Evolutionary conservation across 75 land plant species (phyloP).

Genomic region (Pinus taeda): DNA sequence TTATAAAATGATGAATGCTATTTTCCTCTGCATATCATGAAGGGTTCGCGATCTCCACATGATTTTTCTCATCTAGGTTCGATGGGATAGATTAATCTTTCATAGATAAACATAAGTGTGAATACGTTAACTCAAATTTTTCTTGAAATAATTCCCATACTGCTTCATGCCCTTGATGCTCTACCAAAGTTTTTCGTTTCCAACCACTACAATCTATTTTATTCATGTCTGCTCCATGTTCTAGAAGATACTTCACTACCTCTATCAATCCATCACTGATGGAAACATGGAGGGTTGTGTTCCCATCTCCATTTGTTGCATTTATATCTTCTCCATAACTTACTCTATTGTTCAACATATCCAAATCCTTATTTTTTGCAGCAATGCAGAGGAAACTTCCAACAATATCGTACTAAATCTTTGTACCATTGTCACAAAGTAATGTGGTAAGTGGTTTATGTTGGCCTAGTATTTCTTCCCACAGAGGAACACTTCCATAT

Average conservation of each 20-base stretch:
- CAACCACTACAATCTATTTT: constrained; percentile 22
- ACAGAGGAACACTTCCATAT: constrained; percentile 72
- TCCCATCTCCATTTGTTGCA: constrained; percentile 36
- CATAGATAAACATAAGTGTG: neutral
- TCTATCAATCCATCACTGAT: constrained; percentile 39
- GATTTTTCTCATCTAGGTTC: no score
- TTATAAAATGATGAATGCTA: no score
- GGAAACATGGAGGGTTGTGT: constrained; percentile 73
- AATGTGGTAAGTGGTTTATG: constrained; percentile 37
- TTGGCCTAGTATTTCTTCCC: constrained; percentile 60
- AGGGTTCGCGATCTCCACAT: no score
- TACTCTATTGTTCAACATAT: constrained; percentile 41
- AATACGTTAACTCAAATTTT: neutral
- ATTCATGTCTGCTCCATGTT: constrained; percentile 41
- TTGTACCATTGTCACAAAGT: constrained; percentile 61
- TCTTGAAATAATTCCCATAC: constrained; percentile 14
- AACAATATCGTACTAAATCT: constrained; percentile 19
- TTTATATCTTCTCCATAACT: constrained; percentile 61
- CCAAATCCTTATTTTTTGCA: constrained; percentile 45
- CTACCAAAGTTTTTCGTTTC: constrained; percentile 21
- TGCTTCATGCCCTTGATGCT: constrained; percentile 32
- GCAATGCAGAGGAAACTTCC: constrained; percentile 63
- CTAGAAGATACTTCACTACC: constrained; percentile 37
- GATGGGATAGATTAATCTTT: neutral
- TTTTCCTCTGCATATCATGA: no score